A percentile compares a stretch with the other conserved stretches of the same genome.
Conservation (phyloP, 257 asterid species). For the Fraxinus americana region DNA sequence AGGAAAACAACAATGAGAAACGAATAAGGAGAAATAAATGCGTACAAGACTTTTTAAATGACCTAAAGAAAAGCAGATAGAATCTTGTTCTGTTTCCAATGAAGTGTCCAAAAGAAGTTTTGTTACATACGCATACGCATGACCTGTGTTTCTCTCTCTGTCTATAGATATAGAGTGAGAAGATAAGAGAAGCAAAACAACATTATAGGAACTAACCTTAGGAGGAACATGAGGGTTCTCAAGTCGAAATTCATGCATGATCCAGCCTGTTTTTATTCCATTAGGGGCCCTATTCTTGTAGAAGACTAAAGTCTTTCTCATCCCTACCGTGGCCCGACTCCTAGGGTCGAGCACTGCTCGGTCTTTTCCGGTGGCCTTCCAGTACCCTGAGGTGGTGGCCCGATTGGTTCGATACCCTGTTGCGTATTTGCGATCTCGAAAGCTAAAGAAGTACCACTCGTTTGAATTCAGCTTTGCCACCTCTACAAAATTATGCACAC, state of each 20-base stretch:
- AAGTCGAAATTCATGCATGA: slow-evolving; percentile 92
- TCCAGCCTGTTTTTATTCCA: slow-evolving; percentile 85
- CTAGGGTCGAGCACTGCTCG: slow-evolving; percentile 53
- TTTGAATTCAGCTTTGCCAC: slow-evolving; percentile 74
- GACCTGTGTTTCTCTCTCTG: slow-evolving; percentile 16
- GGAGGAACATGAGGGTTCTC: slow-evolving; percentile 79
- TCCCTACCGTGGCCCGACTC: slow-evolving; percentile 50
- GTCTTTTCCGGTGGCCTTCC: slow-evolving; percentile 97
- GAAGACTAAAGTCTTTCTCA: slow-evolving; percentile 90
- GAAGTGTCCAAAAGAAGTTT: slow-evolving; percentile 32
- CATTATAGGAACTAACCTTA: slow-evolving; percentile 42
- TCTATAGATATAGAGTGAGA: neutral
- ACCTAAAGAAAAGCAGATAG: neutral
- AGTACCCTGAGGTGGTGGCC: slow-evolving; percentile 77
- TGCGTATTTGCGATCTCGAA: slow-evolving; percentile 81
- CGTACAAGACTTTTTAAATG: neutral
- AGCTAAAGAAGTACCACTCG: slow-evolving; percentile 94
- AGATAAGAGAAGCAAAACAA: neutral
- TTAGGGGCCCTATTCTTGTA: slow-evolving; percentile 87
- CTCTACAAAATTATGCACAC: slow-evolving; percentile 35
- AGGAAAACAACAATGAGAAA: no score
- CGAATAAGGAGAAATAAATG: neutral
- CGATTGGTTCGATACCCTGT: slow-evolving; percentile 75
- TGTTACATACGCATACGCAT: slow-evolving; percentile 16
- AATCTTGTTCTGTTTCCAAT: slow-evolving; percentile 6